Conservation (phyloP, 495 filamentous ascomycete species). For the Penicillium soppii region DNA sequence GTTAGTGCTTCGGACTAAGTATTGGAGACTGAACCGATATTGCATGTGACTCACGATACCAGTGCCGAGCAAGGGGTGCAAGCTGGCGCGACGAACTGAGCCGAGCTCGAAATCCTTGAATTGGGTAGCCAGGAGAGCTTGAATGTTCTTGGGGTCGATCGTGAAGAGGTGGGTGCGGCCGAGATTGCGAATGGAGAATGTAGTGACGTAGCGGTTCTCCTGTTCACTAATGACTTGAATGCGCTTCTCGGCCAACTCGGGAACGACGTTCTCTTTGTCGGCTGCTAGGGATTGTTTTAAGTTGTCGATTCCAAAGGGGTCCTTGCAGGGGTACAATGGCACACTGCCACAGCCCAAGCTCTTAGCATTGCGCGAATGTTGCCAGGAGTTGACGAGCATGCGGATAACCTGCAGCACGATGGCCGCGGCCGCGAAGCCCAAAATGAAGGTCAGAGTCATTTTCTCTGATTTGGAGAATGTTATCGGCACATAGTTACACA, state of each 20-base stretch:
- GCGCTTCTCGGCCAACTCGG: conserved; percentile 21
- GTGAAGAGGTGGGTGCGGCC: conserved; percentile 38
- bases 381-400: conserved; percentile 20
- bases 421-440: conserved; percentile 27
- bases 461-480: not conserved
- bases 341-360: conserved; percentile 27
- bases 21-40: not conserved
- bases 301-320: conserved; percentile 30
- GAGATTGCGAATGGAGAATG: conserved; percentile 26
- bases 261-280: conserved; percentile 29
- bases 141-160: conserved; percentile 54
- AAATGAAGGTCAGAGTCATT: conserved; percentile 18
- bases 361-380: conserved; percentile 30
- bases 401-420: conserved; percentile 27
- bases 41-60: conserved; percentile 42
- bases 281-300: conserved; percentile 26
- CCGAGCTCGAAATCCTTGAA: conserved; percentile 53
- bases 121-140: conserved; percentile 54
- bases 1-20: conserved; percentile 13
- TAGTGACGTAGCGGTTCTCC: conserved; percentile 31
- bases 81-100: conserved; percentile 25
- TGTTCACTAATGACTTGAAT: conserved; percentile 19
- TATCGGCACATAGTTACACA: too few species aligned
- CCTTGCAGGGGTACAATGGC: conserved; percentile 31
- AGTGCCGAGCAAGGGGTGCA: conserved; percentile 42